A percentile compares a stretch with the other conserved stretches of the same genome.
These are phyloP conservation scores for Dalbergia oliveri DNA, from an alignment of 306 rosid genomes.

Conservation along the genomic window DNA sequence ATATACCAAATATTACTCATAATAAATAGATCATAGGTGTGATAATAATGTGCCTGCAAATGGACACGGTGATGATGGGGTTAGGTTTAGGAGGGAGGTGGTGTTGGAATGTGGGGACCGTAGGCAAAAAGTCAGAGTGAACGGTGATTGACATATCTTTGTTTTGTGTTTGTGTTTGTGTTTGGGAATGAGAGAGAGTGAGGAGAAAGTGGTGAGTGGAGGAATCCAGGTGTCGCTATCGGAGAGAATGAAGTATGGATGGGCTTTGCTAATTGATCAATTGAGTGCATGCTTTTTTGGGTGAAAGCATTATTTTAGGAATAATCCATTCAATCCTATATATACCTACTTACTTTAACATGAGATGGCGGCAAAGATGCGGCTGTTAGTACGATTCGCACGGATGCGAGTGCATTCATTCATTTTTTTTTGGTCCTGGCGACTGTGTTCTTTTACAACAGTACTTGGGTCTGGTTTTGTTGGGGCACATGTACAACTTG, in stretches of 20 bases:
- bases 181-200: background rate
- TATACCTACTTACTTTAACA: background rate
- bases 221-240: constrained; percentile 61
- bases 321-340: background rate
- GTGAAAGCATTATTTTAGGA: background rate
- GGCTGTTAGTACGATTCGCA: constrained; percentile 47
- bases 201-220: background rate
- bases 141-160: constrained; percentile 42
- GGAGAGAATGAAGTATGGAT: constrained; percentile 50
- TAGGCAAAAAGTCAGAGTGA: constrained; percentile 55
- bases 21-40: too few species aligned
- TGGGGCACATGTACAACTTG: too few species aligned
- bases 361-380: background rate
- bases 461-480: background rate
- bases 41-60: constrained; percentile 17
- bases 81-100: background rate
- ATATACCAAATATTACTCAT: too few species aligned
- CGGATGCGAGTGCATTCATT: constrained; percentile 24
- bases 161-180: background rate
- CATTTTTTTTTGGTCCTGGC: too few species aligned
- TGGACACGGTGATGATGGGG: constrained; percentile 39
- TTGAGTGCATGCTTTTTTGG: background rate
- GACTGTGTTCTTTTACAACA: background rate
- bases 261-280: background rate
- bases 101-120: constrained; percentile 55